phyloP scores from a whole-genome alignment of 2,329 filamentous ascomycete species.

The Fonsecaea pugnacius region DNA sequence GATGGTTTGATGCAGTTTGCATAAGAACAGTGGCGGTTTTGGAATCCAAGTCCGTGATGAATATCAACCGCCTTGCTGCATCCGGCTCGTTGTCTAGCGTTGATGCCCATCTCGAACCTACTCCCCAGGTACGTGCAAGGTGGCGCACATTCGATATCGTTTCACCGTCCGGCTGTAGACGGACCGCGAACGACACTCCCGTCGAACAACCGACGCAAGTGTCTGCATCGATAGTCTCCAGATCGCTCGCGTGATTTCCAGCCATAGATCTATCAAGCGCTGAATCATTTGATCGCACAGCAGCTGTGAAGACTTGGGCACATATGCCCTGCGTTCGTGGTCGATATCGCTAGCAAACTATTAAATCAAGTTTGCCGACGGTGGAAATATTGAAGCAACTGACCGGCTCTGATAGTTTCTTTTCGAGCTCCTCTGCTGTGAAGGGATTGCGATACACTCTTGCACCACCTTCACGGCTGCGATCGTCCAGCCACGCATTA shows the following conservation, averaged over 20 bases:
- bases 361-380: not conserved
- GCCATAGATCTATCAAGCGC: not conserved
- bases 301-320: not conserved
- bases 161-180: not conserved
- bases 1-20: not conserved
- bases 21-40: not conserved
- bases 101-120: not conserved
- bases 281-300: not conserved
- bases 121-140: not conserved
- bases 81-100: not conserved
- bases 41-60: not conserved
- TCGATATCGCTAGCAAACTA: not conserved
- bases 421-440: constrained; percentile 12
- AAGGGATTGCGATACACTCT: constrained; percentile 6
- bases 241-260: not conserved
- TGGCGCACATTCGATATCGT: not conserved
- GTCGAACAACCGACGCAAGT: not conserved
- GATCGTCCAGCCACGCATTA: constrained; percentile 18
- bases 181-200: not conserved
- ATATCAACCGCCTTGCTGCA: constrained; percentile 11
- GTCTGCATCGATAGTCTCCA: not conserved
- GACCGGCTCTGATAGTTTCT: constrained; percentile 9
- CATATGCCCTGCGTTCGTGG: not conserved
- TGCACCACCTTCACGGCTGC: not conserved
- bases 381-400: not conserved